Evolutionary conservation across 1,284 basidiomycete species (phyloP).

Genomic region (Ustilago lituana): DNA sequence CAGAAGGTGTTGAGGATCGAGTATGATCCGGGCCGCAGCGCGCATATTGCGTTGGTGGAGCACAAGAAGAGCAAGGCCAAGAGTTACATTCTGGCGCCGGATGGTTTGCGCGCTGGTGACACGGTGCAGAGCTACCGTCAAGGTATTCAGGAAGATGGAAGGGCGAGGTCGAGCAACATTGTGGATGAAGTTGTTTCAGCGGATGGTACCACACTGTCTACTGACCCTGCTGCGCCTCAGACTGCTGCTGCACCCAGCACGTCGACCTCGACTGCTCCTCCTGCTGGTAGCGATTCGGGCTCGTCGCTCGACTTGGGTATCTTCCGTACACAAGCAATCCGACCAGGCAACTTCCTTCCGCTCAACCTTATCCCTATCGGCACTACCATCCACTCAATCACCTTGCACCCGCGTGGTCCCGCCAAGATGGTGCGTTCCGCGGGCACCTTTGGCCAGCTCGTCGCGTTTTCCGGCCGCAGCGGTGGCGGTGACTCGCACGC

Average conservation of each 20-base stretch:
- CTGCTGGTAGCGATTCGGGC: slow-evolving; percentile 68
- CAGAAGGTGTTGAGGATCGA: slow-evolving; percentile 93
- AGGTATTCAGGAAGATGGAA: slow-evolving; percentile 10
- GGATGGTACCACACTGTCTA: slow-evolving; percentile 11
- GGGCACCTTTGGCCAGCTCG: slow-evolving; percentile 83
- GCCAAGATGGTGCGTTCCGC: slow-evolving; percentile 88
- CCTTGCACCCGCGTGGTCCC: slow-evolving; percentile 79
- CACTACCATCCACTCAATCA: slow-evolving; percentile 87
- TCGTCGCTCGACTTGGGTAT: slow-evolving; percentile 79
- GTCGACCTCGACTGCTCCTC: slow-evolving; percentile 42
- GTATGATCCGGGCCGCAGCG: slow-evolving; percentile 92
- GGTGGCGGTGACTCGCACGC: slow-evolving; percentile 73
- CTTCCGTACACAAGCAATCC: slow-evolving; percentile 83
- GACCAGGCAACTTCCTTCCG: slow-evolving; percentile 92
- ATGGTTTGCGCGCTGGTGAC: slow-evolving; percentile 87
- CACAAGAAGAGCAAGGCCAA: slow-evolving; percentile 72
- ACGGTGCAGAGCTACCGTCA: slow-evolving; percentile 84
- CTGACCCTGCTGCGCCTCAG: slow-evolving; percentile 43
- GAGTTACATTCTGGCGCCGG: slow-evolving; percentile 90
- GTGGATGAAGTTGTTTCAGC: slow-evolving; percentile 27
- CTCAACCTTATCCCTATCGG: slow-evolving; percentile 90
- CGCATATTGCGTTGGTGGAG: slow-evolving; percentile 89
- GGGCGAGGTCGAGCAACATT: slow-evolving; percentile 2
- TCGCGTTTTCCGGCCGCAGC: slow-evolving; percentile 53
- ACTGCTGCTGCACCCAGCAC: slow-evolving; percentile 9